phyloP scores from a whole-genome alignment of 176 grass and related monocot genomes.

The Musa acuminata region DNA sequence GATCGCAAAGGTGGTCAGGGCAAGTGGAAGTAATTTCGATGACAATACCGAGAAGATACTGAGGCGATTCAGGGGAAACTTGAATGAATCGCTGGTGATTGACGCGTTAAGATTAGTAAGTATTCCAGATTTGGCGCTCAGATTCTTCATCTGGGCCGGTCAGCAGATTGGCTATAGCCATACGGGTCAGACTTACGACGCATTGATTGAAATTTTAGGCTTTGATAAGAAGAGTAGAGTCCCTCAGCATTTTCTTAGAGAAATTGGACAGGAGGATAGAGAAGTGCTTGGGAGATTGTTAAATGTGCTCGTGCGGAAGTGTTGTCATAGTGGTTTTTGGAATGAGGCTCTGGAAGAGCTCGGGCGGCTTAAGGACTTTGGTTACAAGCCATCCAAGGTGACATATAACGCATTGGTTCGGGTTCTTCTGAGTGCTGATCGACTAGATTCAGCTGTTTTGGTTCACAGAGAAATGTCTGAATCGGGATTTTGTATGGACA shows the following conservation, averaged over 20 bases:
- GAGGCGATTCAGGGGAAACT: slow-evolving; percentile 49
- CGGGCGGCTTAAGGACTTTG: slow-evolving; percentile 66
- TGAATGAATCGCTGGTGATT: slow-evolving; percentile 51
- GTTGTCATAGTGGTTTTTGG: slow-evolving; percentile 53
- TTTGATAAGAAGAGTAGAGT: slow-evolving; percentile 51
- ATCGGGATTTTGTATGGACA: slow-evolving; percentile 58
- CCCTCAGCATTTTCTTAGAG: slow-evolving; percentile 48
- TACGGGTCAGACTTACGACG: slow-evolving; percentile 49
- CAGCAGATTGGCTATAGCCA: slow-evolving; percentile 80
- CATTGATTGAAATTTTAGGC: slow-evolving; percentile 41
- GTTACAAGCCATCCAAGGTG: slow-evolving; percentile 47
- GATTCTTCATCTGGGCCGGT: slow-evolving; percentile 88
- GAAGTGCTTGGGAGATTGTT: slow-evolving; percentile 80
- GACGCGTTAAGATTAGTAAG: slow-evolving; percentile 47
- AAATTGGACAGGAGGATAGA: slow-evolving; percentile 71
- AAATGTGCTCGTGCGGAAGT: slow-evolving; percentile 68
- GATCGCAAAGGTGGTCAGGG: slow-evolving; percentile 61
- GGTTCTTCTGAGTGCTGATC: slow-evolving; percentile 47
- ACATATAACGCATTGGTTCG: slow-evolving; percentile 77
- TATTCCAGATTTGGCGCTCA: slow-evolving; percentile 51
- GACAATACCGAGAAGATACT: slow-evolving; percentile 50
- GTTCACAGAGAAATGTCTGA: slow-evolving; percentile 81
- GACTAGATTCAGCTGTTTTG: slow-evolving; percentile 61
- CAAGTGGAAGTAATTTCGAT: slow-evolving; percentile 32
- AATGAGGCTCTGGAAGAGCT: slow-evolving; percentile 67